Percentiles rank a stretch among this genome's conserved stretches.
These are phyloP conservation scores for Geotrichum australiense DNA, from an alignment of 1,139 yeast genomes.

Conservation along the genomic window DNA sequence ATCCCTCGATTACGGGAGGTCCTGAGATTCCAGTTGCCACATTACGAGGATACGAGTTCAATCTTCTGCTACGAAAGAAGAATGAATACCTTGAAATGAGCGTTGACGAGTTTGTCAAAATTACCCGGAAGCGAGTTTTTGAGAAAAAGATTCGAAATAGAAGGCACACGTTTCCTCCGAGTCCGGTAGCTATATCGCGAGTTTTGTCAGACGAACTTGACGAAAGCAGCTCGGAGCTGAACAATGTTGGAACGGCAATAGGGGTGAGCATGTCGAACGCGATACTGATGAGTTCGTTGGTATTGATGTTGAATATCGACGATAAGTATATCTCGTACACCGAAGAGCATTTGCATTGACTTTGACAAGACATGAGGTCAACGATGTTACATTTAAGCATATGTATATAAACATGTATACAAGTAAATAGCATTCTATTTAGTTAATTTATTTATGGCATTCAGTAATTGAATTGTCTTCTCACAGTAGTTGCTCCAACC, in stretches of 20 bases:
- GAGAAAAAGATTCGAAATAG: background rate
- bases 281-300: constrained; percentile 9
- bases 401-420: too few species aligned
- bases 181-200: background rate
- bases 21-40: constrained; percentile 3
- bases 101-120: constrained; percentile 1
- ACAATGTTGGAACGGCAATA: too few species aligned
- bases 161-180: constrained; percentile 1
- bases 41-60: constrained; percentile 2
- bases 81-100: background rate
- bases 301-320: constrained; percentile 14
- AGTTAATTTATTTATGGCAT: too few species aligned
- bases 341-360: too few species aligned
- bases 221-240: constrained; percentile 5
- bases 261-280: constrained; percentile 2
- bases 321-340: constrained; percentile 6
- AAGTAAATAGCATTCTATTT: too few species aligned
- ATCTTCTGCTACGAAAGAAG: background rate
- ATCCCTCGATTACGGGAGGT: background rate
- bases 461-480: too few species aligned
- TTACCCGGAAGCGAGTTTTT: background rate
- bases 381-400: too few species aligned
- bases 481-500: too few species aligned
- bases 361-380: too few species aligned
- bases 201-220: background rate